phyloP scores from a whole-genome alignment of 345 rosid species.

The Eutrema heterophyllum region DNA sequence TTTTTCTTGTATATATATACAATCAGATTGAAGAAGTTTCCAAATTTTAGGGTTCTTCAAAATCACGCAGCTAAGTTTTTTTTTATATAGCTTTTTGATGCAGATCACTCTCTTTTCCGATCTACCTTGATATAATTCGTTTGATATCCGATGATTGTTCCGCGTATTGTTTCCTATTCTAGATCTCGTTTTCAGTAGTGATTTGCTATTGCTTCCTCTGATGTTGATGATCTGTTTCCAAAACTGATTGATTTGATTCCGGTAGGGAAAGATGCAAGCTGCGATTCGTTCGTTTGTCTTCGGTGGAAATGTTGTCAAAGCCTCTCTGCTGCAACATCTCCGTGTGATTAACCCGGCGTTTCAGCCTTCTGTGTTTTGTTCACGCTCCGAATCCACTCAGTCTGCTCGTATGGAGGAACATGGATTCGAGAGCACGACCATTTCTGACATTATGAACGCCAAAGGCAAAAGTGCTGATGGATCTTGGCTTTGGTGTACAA shows the following conservation, averaged over 20 bases:
- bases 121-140: slow-evolving; percentile 2
- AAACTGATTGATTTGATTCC: not conserved
- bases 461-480: slow-evolving; percentile 96
- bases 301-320: slow-evolving; percentile 53
- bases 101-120: slow-evolving; percentile 4
- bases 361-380: slow-evolving; percentile 48
- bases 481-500: slow-evolving; percentile 99
- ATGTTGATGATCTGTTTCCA: not conserved
- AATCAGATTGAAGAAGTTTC: not conserved
- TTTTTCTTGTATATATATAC: not conserved
- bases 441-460: slow-evolving; percentile 63
- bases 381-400: slow-evolving; percentile 52
- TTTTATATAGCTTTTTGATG: not conserved
- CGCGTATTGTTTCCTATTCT: not conserved
- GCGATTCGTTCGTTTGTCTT: slow-evolving; percentile 39
- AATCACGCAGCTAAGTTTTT: not conserved
- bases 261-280: slow-evolving; percentile 54
- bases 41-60: not conserved
- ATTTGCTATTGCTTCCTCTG: not conserved
- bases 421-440: slow-evolving; percentile 89
- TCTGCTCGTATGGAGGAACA: slow-evolving; percentile 82
- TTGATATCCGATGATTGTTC: not conserved
- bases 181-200: not conserved
- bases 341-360: slow-evolving; percentile 55
- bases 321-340: slow-evolving; percentile 48